Evolutionary conservation across 2,329 filamentous ascomycete species (phyloP), one percentile per base, ranked within the genome.

Genomic region (Pezicula rhizophila): DNA sequence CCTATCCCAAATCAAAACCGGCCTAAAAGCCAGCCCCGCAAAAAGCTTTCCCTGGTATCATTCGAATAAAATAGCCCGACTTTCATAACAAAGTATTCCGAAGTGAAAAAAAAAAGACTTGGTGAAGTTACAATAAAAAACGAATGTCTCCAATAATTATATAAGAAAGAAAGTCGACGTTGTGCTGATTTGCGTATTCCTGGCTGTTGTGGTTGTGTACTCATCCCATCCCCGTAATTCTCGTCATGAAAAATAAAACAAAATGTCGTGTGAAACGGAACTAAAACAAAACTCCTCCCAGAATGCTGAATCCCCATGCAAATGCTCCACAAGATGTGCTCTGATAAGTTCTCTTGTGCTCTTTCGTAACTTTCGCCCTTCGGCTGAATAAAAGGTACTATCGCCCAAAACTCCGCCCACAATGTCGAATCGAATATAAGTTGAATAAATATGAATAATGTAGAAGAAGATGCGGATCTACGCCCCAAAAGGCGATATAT

Each of bases 61-160:
- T 31, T 12, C 28, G 17, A 40, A 40, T 40, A 40, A 40, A 40
- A 40, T 40, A 31, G 11, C 7, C 7, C 11, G 11, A 31, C 11
- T 12, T 5, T 31, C 28, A 12, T 31, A 31, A 31, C 17, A 20
- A 23, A 18, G 12, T 12, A 15, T 28, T 28, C 14, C 11, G 10
- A 11, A 12, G 20, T 8, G 25, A 17, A n/a, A 31, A 42, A 42
- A 25, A 15, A 38, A 20, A n/a, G n/a, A 38, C 8, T 15, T 15
- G 7, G 34, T 38, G 8, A 15, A 15, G n/a, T 8, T 20, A 38
- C 18, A 42, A 20, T 15, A 25, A 25, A 42, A 42, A 42, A 25
- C 40, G 40, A 42, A 26, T 28, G 40, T 42, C 5, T 42, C 25
- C 40, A 42, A 42, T 42, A 42, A 42, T 42, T 42, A 42, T 42